These are phyloP conservation scores for Solanum pimpinellifolium DNA, from an alignment of 257 asterid genomes.

Conservation along the genomic window DNA sequence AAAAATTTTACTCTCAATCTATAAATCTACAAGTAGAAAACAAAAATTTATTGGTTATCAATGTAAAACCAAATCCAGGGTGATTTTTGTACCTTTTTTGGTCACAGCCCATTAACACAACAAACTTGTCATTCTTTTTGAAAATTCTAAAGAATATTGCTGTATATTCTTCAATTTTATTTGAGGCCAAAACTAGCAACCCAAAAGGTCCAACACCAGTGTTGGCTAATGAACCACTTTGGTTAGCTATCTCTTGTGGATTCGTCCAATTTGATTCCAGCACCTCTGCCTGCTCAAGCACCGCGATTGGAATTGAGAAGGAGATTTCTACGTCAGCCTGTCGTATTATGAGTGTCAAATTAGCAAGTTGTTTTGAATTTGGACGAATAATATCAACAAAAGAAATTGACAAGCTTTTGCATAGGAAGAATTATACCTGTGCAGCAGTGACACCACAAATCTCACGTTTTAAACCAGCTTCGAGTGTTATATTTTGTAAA, in stretches of 20 bases:
- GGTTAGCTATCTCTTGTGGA: constrained; percentile 21
- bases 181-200: not conserved
- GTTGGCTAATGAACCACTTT: constrained; percentile 15
- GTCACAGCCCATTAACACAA: constrained; percentile 45
- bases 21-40: not conserved
- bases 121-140: constrained; percentile 10
- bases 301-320: constrained; percentile 1
- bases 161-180: constrained; percentile 21
- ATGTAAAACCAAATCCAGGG: not conserved
- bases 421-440: not conserved
- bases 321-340: not conserved
- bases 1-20: not conserved
- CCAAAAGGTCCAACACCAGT: constrained; percentile 30
- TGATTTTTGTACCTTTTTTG: constrained; percentile 28
- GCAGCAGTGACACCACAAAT: not conserved
- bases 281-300: constrained; percentile 10
- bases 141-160: constrained; percentile 32
- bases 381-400: no score
- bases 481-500: not conserved
- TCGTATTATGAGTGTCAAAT: not conserved
- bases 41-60: not conserved
- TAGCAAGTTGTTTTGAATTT: not conserved
- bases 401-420: no score
- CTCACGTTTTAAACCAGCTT: not conserved
- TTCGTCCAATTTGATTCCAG: constrained; percentile 8